Conservation (phyloP, 768 basidiomycete genomes). For the Exidia glandulosa region DNA sequence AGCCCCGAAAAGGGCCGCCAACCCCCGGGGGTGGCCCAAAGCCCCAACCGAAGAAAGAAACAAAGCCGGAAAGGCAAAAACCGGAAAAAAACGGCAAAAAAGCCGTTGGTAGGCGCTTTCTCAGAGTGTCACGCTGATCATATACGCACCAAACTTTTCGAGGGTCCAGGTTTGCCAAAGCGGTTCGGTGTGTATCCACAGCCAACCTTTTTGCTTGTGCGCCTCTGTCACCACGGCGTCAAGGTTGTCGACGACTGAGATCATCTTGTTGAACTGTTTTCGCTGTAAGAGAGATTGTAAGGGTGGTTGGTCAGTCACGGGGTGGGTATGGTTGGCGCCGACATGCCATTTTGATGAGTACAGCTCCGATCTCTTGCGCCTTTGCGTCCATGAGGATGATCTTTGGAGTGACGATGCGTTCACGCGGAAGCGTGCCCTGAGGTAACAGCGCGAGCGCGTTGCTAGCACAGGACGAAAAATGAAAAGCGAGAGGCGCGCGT, state of each 20-base stretch:
- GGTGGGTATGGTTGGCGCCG: neutral
- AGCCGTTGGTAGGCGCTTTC: neutral
- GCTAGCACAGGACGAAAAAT: conserved; percentile 15
- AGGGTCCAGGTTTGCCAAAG: conserved; percentile 78
- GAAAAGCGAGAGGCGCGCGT: neutral
- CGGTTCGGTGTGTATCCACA: conserved; percentile 60
- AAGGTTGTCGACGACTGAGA: conserved; percentile 47
- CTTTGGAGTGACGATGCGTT: conserved; percentile 52
- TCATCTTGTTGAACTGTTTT: conserved; percentile 63
- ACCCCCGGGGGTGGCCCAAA: conserved; percentile 40
- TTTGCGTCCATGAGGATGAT: conserved; percentile 56
- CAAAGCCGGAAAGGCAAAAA: conserved; percentile 42
- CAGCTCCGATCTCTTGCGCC: conserved; percentile 45
- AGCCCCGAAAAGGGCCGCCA: conserved; percentile 46
- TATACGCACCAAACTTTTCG: conserved; percentile 56
- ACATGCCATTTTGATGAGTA: conserved; percentile 57
- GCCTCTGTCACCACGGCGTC: conserved; percentile 60
- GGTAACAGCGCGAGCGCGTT: conserved; percentile 52
- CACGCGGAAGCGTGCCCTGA: conserved; percentile 39
- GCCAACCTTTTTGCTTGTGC: conserved; percentile 56
- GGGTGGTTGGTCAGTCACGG: neutral
- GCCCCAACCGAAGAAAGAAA: conserved; percentile 59
- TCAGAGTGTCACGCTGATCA: neutral
- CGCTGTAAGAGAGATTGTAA: neutral
- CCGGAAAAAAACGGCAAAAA: conserved; percentile 22